phyloP scores from a whole-genome alignment of 331 rosid species.

The Malus hybrid region DNA sequence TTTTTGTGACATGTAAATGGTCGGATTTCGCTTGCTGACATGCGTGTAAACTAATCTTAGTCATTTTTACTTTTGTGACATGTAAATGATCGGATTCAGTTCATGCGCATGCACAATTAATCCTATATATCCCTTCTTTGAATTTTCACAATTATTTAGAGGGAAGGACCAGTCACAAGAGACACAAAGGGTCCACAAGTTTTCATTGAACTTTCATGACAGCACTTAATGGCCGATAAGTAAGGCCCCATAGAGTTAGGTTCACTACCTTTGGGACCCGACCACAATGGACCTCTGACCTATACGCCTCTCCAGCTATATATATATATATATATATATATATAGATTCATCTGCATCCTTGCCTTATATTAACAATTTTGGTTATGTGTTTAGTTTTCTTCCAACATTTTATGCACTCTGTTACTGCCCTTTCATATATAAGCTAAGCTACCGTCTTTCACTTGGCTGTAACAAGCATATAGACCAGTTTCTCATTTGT shows the following conservation, averaged over 20 bases:
- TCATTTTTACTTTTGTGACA: neutral
- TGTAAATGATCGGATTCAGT: no score
- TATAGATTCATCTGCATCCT: neutral
- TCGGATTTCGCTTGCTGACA: no score
- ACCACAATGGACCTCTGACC: constrained; percentile 20
- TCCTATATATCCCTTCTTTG: neutral
- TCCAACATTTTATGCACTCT: no score
- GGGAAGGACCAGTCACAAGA: neutral
- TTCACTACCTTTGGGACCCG: constrained; percentile 10
- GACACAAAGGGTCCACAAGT: constrained; percentile 21
- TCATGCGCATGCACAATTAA: neutral
- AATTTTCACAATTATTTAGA: neutral
- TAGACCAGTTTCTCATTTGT: neutral
- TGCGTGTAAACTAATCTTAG: no score
- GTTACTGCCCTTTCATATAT: neutral
- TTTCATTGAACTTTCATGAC: neutral
- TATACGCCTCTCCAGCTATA: constrained; percentile 8
- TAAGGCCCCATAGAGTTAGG: neutral
- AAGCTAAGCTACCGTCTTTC: neutral
- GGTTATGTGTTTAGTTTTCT: neutral
- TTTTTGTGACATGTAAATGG: no score
- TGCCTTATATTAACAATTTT: neutral
- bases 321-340: neutral
- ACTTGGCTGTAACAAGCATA: neutral
- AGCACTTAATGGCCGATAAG: neutral